Conservation (phyloP, 352 stramenopile genomes). For the Plasmopara viticola region DNA sequence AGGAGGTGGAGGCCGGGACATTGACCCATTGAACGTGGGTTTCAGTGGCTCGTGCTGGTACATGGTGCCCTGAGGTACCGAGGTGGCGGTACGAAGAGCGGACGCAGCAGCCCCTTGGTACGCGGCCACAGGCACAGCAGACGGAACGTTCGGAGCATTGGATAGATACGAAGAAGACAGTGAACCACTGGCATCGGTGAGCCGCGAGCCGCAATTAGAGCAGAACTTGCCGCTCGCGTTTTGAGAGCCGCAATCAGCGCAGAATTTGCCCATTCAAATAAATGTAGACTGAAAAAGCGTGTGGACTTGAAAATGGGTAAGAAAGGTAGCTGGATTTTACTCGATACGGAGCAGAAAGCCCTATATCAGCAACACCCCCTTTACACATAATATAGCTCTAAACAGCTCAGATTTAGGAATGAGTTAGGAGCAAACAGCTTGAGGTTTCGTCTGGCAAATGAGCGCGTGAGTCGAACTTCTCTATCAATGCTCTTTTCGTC, state of each 20-base stretch:
- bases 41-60: constrained; percentile 15
- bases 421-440: no score
- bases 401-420: no score
- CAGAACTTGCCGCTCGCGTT: constrained; percentile 55
- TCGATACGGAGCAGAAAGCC: not conserved
- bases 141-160: not conserved
- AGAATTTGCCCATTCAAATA: constrained; percentile 66
- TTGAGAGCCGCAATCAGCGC: constrained; percentile 47
- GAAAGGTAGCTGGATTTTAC: not conserved
- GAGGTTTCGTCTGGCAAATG: no score
- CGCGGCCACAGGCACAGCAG: constrained; percentile 17
- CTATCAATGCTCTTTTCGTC: no score
- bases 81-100: constrained; percentile 21
- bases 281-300: no score
- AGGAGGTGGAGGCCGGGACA: constrained; percentile 10
- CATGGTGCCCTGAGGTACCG: constrained; percentile 12
- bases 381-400: no score
- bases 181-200: constrained; percentile 15
- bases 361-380: no score
- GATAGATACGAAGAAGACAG: constrained; percentile 5
- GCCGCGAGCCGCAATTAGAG: constrained; percentile 50
- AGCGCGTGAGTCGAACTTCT: no score
- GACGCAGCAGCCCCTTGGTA: constrained; percentile 17
- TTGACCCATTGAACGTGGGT: constrained; percentile 4
- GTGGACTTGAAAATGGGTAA: not conserved